Evolutionary conservation across 1,284 basidiomycete genomes (phyloP), one percentile per base, ranked within the genome.

Genomic region (Microbotryomycetes sp.): DNA sequence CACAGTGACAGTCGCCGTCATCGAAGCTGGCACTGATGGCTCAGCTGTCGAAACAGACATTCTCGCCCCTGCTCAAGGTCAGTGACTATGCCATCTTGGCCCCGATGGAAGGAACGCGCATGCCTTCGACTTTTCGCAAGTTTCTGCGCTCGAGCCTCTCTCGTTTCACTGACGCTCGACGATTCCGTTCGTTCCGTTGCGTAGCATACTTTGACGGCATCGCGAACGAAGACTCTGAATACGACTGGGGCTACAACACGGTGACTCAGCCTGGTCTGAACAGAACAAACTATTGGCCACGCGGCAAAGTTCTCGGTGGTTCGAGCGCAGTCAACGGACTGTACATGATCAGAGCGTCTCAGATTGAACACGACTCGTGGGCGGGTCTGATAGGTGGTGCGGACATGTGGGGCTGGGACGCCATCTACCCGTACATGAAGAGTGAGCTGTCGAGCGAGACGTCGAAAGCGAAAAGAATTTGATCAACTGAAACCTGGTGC

Each of bases 11-110:
- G 73, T 77, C 15, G 72, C 75, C 36, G 85, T 87, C 48, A 79
- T 88, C 58, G 86, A 89, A 73, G 86, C 86, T 4, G 86, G 87
- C 19, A 79, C 80, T 48, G 79, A 82, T 36, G 86, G 85, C 1
- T n/a, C n/a, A 6, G 60, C 36, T 1, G 60, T 67, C 6, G 30
- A 51, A 22, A 53, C 60, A 47, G 25, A 58, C 32, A 48, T 66
- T 16, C 57, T 64, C n/a, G 36, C 56, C 6, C 63, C 59, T 0
- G 63, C 60, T 0, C 58, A 64, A 28, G n/a, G 49, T 50, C 28
- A 50, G n/a, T 12, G n/a, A n/a, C n/a, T n/a, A n/a, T n/a, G n/a
- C n/a, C n/a, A n/a, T n/a, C n/a, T n/a, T n/a, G n/a, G n/a, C n/a
- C n/a, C n/a, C n/a, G n/a, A n/a, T n/a, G n/a, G n/a, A n/a, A n/a